Base-by-base conservation (phyloP, 805 yeast species). In the Jamesozyma jinghongensis region DNA sequence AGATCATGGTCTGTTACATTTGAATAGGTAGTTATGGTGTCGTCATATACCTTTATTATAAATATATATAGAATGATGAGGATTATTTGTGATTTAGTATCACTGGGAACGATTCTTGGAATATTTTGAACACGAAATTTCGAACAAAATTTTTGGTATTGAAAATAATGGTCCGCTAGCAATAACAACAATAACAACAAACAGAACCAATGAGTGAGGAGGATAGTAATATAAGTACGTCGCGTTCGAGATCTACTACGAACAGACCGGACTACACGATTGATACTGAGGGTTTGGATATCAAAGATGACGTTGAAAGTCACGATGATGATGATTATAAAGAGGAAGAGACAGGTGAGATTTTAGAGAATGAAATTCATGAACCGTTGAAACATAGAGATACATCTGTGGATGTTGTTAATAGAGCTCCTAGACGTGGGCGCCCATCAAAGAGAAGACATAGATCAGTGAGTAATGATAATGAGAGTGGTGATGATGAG, bases 1-100 rank as follows among this genome's bases (percentile, higher is more conserved):
- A 88, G 83, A 63, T 63, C 68, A 25, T 92, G 97, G 97, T 54
- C 45, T 10, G 58, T 64, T 12, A 47, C 46, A 3, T 46, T 54
- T 34, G 46, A 47, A 32, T 34, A 31, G n/a, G 5, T 7, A 22
- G 6, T 22, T 22, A 6, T n/a, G n/a, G n/a, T n/a, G n/a, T n/a
- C n/a, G n/a, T n/a, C n/a, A n/a, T n/a, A n/a, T n/a, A n/a, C n/a
- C n/a, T n/a, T n/a, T n/a, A n/a, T n/a, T n/a, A n/a, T n/a, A n/a
- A n/a, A n/a, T n/a, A n/a, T n/a, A n/a, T n/a, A n/a, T n/a, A n/a
- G n/a, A n/a, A n/a, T n/a, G n/a, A n/a, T n/a, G n/a, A n/a, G n/a
- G n/a, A n/a, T n/a, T n/a, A n/a, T n/a, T n/a, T n/a, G n/a, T n/a
- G n/a, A n/a, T n/a, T n/a, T n/a, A n/a, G n/a, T n/a, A n/a, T n/a